Conservation (phyloP, 1,139 yeast genomes). For the Groenewaldozyma sp. region DNA sequence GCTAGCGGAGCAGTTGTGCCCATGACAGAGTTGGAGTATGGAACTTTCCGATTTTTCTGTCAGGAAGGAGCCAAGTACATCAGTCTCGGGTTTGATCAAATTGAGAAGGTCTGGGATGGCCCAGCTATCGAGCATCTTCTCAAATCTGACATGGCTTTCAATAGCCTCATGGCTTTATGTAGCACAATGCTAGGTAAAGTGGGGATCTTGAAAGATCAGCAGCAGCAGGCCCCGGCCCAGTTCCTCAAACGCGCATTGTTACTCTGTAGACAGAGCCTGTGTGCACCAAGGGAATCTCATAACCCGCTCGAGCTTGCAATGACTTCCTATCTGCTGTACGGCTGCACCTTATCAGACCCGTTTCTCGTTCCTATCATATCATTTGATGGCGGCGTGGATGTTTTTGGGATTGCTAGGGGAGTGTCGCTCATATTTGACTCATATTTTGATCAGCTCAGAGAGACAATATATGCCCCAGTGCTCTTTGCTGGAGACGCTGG, state of each 20-base stretch:
- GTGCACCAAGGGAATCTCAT: neutral
- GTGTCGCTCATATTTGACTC: neutral
- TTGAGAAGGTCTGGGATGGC: slow-evolving; percentile 1
- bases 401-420: slow-evolving; percentile 5
- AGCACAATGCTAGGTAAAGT: neutral
- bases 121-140: neutral
- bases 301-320: slow-evolving; percentile 4
- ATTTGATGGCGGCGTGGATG: slow-evolving; percentile 1
- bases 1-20: neutral
- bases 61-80: neutral
- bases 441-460: neutral
- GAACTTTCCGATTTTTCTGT: no score
- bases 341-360: neutral
- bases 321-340: neutral
- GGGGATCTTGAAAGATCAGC: no score
- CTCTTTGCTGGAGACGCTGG: neutral
- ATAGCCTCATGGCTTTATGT: slow-evolving; percentile 5
- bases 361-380: neutral
- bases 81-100: neutral
- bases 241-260: neutral
- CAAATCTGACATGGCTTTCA: slow-evolving; percentile 4
- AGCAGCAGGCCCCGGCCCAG: neutral
- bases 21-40: neutral
- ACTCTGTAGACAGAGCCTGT: neutral
- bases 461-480: neutral